These are phyloP conservation scores for Blastocladiella emersonii DNA, from an alignment of 371 early-diverging fungal species.

Conservation along the genomic window DNA sequence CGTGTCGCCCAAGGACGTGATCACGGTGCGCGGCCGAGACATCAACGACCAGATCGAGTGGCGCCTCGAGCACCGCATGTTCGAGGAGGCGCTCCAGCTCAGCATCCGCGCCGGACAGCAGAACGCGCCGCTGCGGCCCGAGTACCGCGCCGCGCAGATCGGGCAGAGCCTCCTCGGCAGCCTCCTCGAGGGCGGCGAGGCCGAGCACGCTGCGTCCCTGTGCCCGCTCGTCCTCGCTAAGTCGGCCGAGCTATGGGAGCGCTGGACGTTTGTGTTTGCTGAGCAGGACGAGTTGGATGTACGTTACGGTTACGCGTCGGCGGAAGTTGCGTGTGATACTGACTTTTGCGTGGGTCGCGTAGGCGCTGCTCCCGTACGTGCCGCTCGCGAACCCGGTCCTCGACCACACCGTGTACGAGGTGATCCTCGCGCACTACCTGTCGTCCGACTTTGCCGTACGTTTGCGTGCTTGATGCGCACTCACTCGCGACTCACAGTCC, in stretches of 20 bases:
- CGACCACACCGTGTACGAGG: constrained; percentile 67
- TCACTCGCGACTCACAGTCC: no score
- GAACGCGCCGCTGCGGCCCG: constrained; percentile 22
- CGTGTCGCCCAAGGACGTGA: constrained; percentile 79
- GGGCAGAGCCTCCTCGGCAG: constrained; percentile 67
- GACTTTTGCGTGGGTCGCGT: no score
- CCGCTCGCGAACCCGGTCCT: constrained; percentile 67
- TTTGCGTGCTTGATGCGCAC: not conserved
- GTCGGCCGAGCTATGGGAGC: constrained; percentile 68
- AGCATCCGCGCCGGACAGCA: constrained; percentile 18
- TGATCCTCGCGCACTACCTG: constrained; percentile 53
- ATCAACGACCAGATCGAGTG: constrained; percentile 84
- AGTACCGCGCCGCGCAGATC: constrained; percentile 49
- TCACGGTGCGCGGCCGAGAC: constrained; percentile 74
- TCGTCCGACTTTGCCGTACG: constrained; percentile 37
- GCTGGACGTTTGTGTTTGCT: constrained; percentile 73
- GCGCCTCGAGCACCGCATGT: constrained; percentile 59
- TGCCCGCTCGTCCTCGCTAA: constrained; percentile 54
- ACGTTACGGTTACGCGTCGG: no score
- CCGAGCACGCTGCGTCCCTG: constrained; percentile 52
- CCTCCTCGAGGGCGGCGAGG: constrained; percentile 52
- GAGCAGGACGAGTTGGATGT: constrained; percentile 53
- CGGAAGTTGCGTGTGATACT: no score
- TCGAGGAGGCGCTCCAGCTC: constrained; percentile 60
- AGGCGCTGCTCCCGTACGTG: constrained; percentile 57